Conservation (phyloP, 75 land plant genomes). For the Picea sitchensis region DNA sequence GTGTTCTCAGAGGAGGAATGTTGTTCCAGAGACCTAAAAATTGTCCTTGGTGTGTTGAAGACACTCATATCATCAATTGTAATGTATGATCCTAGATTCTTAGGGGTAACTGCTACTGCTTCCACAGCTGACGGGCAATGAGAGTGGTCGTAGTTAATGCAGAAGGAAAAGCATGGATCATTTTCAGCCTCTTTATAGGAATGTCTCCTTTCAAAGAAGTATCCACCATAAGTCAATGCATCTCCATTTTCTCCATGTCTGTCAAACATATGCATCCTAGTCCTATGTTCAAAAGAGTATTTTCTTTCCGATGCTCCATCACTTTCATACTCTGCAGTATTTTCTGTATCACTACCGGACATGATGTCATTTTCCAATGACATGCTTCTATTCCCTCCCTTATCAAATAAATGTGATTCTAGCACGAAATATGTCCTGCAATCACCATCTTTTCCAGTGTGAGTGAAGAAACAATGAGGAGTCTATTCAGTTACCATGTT, state of each 20-base stretch:
- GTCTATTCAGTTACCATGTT: neutral
- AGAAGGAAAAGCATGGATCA: neutral
- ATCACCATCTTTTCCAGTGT: neutral
- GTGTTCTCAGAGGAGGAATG: neutral
- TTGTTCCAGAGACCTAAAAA: slow-evolving; percentile 39
- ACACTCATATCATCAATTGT: slow-evolving; percentile 32
- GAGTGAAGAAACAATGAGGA: neutral
- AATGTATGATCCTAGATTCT: slow-evolving; percentile 19
- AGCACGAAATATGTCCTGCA: neutral
- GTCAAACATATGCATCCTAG: neutral
- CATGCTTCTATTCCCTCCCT: neutral
- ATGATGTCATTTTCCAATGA: neutral
- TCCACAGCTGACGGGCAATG: neutral
- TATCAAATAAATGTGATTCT: neutral
- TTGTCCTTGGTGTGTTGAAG: slow-evolving; percentile 41
- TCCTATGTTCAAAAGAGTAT: neutral
- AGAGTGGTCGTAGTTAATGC: neutral
- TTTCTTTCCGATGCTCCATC: neutral
- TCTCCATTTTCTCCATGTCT: neutral
- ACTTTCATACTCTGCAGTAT: neutral
- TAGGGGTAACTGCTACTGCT: neutral
- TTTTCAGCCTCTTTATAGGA: too few relatives aligned
- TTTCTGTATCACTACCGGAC: neutral
- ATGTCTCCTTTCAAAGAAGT: neutral
- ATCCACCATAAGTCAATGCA: neutral